Conservation (phyloP, 1,284 basidiomycete genomes). For the Earliella scabrosa region DNA sequence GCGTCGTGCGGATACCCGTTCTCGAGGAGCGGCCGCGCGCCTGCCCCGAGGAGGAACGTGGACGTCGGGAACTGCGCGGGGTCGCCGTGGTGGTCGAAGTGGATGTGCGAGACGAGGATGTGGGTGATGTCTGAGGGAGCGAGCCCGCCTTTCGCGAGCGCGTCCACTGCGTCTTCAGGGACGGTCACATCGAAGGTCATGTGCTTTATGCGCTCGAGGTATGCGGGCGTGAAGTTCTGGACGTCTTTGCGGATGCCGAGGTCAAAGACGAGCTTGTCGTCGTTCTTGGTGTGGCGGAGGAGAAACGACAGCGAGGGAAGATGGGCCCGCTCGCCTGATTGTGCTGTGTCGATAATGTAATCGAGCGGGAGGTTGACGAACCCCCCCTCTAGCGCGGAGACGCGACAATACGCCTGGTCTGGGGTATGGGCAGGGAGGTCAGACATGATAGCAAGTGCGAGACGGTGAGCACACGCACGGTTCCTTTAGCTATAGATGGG, state of each 20-base stretch:
- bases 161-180: slow-evolving; percentile 49
- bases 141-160: slow-evolving; percentile 51
- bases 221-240: slow-evolving; percentile 41
- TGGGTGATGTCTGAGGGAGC: slow-evolving; percentile 44
- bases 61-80: slow-evolving; percentile 48
- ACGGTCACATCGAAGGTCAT: slow-evolving; percentile 31
- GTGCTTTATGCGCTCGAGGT: slow-evolving; percentile 9
- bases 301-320: slow-evolving; percentile 53
- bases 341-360: slow-evolving; percentile 42
- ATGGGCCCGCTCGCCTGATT: slow-evolving; percentile 23
- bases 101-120: slow-evolving; percentile 56
- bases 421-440: slow-evolving; percentile 1
- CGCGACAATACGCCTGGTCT: slow-evolving; percentile 25
- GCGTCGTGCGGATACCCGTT: slow-evolving; percentile 48
- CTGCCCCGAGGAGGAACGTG: slow-evolving; percentile 49
- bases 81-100: slow-evolving; percentile 52
- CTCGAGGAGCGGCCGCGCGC: slow-evolving; percentile 37
- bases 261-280: slow-evolving; percentile 50
- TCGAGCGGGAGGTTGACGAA: slow-evolving; percentile 40
- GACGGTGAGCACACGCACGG: too few relatives aligned
- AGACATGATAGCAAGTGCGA: neutral
- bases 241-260: slow-evolving; percentile 54
- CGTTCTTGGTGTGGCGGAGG: slow-evolving; percentile 43
- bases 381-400: slow-evolving; percentile 57
- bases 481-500: too few relatives aligned